Evolutionary conservation across 2,329 filamentous ascomycete species (phyloP).

Genomic region (Colletotrichum neosansevieriae): DNA sequence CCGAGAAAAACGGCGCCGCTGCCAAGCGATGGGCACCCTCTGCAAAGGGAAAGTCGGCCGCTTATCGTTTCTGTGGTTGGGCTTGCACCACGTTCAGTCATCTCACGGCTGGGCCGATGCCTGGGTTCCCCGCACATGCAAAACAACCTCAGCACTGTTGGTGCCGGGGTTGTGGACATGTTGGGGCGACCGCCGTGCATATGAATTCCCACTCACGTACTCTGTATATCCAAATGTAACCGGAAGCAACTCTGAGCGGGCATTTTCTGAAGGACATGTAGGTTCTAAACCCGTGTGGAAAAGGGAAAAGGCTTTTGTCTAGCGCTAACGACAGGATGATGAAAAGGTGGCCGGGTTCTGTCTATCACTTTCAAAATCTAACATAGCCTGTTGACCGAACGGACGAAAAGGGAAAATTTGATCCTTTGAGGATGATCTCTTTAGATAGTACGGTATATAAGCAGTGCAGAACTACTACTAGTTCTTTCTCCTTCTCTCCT

Average conservation of each 20-base stretch:
- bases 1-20: neutral
- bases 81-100: neutral
- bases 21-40: neutral
- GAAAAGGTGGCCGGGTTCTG: neutral
- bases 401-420: neutral
- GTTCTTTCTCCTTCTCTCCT: conserved; percentile 1
- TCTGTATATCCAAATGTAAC: neutral
- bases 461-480: too few relatives aligned
- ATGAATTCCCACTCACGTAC: neutral
- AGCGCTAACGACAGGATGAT: neutral
- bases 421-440: neutral
- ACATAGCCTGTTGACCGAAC: neutral
- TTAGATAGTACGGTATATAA: neutral
- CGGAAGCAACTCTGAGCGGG: neutral
- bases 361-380: neutral
- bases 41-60: conserved; percentile 1
- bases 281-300: neutral
- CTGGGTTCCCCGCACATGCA: conserved; percentile 14
- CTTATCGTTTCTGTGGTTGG: neutral
- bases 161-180: conserved; percentile 1
- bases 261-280: neutral
- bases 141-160: conserved; percentile 9
- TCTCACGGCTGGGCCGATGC: neutral
- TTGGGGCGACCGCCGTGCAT: neutral
- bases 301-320: neutral